These are phyloP conservation scores for Magnaporthiopsis rhizophila DNA, from an alignment of 2,329 filamentous ascomycete species.

Conservation along the genomic window DNA sequence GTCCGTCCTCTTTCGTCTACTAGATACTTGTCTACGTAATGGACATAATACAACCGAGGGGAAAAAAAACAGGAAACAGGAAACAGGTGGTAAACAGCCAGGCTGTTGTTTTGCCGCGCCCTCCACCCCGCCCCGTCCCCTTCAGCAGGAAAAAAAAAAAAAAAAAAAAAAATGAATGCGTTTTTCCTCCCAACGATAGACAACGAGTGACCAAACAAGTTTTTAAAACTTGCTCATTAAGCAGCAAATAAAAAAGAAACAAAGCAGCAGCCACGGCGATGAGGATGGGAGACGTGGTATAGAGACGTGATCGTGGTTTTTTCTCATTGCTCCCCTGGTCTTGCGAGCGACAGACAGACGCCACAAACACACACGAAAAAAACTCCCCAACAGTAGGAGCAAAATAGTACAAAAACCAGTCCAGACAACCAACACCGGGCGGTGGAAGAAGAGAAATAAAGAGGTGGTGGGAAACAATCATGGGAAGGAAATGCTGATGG, in stretches of 20 bases:
- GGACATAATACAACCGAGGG: not conserved
- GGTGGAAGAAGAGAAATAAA: not conserved
- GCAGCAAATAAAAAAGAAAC: not conserved
- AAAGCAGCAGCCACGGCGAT: not conserved
- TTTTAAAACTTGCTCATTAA: not conserved
- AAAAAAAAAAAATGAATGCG: not conserved
- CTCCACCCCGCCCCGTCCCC: too few relatives aligned
- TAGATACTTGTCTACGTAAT: not conserved
- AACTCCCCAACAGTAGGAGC: not conserved
- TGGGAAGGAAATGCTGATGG: not conserved
- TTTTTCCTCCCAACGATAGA: not conserved
- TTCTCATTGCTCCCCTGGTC: not conserved
- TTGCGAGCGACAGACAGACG: not conserved
- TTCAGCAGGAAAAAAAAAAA: not conserved
- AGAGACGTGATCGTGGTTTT: not conserved
- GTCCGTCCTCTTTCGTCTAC: not conserved
- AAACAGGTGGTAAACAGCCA: not conserved
- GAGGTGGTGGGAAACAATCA: not conserved
- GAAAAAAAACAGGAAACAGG: not conserved
- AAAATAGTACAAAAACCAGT: not conserved
- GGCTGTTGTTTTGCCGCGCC: not conserved
- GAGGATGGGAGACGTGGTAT: not conserved
- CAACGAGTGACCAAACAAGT: not conserved
- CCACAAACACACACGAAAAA: not conserved
- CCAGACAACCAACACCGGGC: not conserved